These are phyloP conservation scores for Trichaptum fuscoviolaceum DNA, from an alignment of 768 basidiomycete species.

Conservation along the genomic window DNA sequence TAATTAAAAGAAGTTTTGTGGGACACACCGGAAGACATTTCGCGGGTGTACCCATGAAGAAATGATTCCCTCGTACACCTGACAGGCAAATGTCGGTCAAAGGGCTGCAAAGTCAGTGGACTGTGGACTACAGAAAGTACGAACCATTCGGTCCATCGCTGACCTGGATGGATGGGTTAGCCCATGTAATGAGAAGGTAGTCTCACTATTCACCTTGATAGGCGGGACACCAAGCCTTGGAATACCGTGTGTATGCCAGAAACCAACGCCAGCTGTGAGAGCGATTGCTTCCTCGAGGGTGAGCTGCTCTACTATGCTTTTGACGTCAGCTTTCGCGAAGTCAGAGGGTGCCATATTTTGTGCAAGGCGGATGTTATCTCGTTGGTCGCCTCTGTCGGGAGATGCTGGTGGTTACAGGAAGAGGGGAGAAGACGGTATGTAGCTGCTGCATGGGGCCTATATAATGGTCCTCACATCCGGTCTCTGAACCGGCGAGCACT, in stretches of 20 bases:
- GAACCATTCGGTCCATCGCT: conserved; percentile 77
- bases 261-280: conserved; percentile 68
- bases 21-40: conserved; percentile 65
- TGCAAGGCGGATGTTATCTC: not conserved
- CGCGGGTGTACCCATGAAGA: conserved; percentile 77
- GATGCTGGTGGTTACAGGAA: not conserved
- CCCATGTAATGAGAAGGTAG: not conserved
- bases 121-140: conserved; percentile 16
- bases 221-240: conserved; percentile 66
- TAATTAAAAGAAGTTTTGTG: not conserved
- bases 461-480: not conserved
- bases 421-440: not conserved
- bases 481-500: not conserved
- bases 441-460: not conserved
- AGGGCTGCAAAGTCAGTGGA: conserved; percentile 7
- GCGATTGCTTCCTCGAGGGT: conserved; percentile 71
- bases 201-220: conserved; percentile 43
- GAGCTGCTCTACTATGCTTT: conserved; percentile 56
- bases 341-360: conserved; percentile 57
- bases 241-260: conserved; percentile 69
- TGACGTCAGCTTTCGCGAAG: conserved; percentile 59
- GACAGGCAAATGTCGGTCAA: not conserved
- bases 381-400: not conserved
- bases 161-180: conserved; percentile 34
- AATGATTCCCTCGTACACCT: conserved; percentile 65